Conservation (phyloP, 2,329 filamentous ascomycete genomes). For the Aspergillus glaucus region DNA sequence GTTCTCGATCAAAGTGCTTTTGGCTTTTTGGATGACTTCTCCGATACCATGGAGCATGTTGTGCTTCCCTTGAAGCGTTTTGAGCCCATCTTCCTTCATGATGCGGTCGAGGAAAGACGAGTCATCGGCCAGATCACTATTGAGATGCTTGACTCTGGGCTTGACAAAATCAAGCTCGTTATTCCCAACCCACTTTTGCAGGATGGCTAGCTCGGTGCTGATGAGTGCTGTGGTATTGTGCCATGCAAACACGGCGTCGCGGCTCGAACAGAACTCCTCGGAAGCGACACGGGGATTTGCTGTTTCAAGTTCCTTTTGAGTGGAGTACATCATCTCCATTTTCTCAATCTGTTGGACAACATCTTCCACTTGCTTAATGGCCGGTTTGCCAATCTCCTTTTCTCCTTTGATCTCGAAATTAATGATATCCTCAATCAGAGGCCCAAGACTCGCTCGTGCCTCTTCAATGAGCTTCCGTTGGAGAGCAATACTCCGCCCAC, state of each 20-base stretch:
- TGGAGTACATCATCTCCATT: constrained; percentile 79
- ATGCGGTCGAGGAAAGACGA: constrained; percentile 90
- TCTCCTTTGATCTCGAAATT: constrained; percentile 92
- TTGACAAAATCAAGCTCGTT: constrained; percentile 86
- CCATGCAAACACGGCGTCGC: constrained; percentile 87
- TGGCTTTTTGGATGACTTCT: constrained; percentile 85
- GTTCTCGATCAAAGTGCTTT: constrained; percentile 81
- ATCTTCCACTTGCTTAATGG: constrained; percentile 81
- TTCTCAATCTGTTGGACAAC: constrained; percentile 86
- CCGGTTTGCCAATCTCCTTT: constrained; percentile 81
- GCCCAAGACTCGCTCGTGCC: constrained; percentile 64
- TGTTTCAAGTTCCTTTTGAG: constrained; percentile 63
- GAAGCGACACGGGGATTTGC: constrained; percentile 74
- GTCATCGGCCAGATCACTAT: constrained; percentile 73
- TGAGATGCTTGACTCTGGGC: constrained; percentile 61
- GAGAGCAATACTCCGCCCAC: constrained; percentile 74
- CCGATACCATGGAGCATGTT: constrained; percentile 83
- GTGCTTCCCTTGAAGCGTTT: constrained; percentile 73
- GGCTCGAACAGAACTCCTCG: constrained; percentile 70
- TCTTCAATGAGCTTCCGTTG: constrained; percentile 88
- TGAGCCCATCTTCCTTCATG: constrained; percentile 90
- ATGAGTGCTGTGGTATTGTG: constrained; percentile 95
- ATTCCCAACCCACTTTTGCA: constrained; percentile 96
- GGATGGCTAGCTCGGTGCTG: constrained; percentile 83
- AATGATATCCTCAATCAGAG: constrained; percentile 77